Conservation (phyloP, 805 yeast genomes). For the Saturnispora silvae region DNA sequence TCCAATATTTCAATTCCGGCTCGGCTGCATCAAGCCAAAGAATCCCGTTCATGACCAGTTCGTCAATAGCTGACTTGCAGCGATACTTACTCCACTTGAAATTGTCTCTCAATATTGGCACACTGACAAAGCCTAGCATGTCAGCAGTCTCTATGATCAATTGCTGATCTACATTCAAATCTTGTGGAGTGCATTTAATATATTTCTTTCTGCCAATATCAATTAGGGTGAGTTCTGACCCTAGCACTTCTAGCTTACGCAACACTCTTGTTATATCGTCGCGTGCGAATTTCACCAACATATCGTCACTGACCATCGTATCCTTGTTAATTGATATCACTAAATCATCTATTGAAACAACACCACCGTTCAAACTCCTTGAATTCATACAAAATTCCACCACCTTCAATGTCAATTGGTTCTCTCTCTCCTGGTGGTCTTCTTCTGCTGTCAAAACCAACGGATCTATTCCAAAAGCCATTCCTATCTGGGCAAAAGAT, state of each 20-base stretch:
- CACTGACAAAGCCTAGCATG: conserved; percentile 64
- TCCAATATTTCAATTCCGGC: conserved; percentile 51
- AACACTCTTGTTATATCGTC: conserved; percentile 51
- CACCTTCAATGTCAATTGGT: conserved; percentile 60
- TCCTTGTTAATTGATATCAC: conserved; percentile 22
- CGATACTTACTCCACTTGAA: conserved; percentile 62
- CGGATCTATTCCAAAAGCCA: conserved; percentile 78
- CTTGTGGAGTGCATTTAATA: conserved; percentile 52
- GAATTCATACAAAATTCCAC: conserved; percentile 69
- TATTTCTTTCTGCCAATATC: conserved; percentile 48
- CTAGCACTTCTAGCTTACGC: conserved; percentile 42
- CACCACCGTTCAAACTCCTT: conserved; percentile 70
- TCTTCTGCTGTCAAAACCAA: conserved; percentile 31
- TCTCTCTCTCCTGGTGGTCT: conserved; percentile 42
- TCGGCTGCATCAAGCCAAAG: conserved; percentile 66
- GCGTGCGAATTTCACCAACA: conserved; percentile 26
- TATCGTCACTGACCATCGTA: conserved; percentile 18
- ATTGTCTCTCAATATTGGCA: conserved; percentile 57
- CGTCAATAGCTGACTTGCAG: conserved; percentile 54
- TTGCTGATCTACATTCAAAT: conserved; percentile 58
- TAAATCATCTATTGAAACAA: conserved; percentile 52
- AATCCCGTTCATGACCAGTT: conserved; percentile 72
- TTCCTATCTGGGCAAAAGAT: conserved; percentile 68
- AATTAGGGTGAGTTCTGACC: conserved; percentile 61
- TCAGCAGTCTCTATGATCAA: conserved; percentile 66